Evolutionary conservation across 2,329 filamentous ascomycete genomes (phyloP).

Genomic region (Tolypocladium nubicola): DNA sequence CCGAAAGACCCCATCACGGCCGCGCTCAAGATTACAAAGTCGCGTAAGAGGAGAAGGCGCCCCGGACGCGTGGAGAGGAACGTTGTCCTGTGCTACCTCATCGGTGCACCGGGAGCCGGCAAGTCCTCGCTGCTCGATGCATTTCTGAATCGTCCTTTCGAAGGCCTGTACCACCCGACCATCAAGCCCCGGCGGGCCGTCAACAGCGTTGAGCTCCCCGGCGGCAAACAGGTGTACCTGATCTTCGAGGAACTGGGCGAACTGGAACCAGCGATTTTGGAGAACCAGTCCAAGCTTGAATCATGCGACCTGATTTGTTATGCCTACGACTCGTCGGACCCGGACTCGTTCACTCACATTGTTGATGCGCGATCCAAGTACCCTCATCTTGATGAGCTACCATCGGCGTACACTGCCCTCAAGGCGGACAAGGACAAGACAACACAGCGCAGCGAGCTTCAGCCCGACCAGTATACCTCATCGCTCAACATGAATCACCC

Average conservation of each 20-base stretch:
- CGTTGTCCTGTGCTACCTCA: conserved; percentile 85
- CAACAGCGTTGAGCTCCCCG: conserved; percentile 91
- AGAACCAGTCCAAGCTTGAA: conserved; percentile 83
- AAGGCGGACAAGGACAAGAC: conserved; percentile 96
- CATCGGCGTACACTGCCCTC: conserved; percentile 81
- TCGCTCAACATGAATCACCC: conserved; percentile 81
- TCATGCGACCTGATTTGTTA: conserved; percentile 92
- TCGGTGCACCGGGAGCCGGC: conserved; percentile 76
- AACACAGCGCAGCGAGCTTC: conserved; percentile 82
- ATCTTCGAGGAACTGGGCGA: conserved; percentile 94
- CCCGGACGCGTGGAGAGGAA: conserved; percentile 85
- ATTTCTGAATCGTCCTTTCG: conserved; percentile 83
- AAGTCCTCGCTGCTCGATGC: conserved; percentile 88
- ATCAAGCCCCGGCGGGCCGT: conserved; percentile 91
- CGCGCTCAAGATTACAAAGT: conserved; percentile 85
- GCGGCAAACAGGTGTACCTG: conserved; percentile 93
- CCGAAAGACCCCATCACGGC: conserved; percentile 67
- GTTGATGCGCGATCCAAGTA: conserved; percentile 69
- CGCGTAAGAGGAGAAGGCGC: conserved; percentile 72
- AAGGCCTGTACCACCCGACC: conserved; percentile 75
- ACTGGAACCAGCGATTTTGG: conserved; percentile 86
- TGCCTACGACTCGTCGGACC: conserved; percentile 92
- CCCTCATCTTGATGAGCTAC: conserved; percentile 77
- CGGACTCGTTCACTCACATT: conserved; percentile 90
- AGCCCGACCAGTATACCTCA: conserved; percentile 86